Evolutionary conservation across 148 eudicot genomes (phyloP).

Genomic region (Rhododendron williamsianum): DNA sequence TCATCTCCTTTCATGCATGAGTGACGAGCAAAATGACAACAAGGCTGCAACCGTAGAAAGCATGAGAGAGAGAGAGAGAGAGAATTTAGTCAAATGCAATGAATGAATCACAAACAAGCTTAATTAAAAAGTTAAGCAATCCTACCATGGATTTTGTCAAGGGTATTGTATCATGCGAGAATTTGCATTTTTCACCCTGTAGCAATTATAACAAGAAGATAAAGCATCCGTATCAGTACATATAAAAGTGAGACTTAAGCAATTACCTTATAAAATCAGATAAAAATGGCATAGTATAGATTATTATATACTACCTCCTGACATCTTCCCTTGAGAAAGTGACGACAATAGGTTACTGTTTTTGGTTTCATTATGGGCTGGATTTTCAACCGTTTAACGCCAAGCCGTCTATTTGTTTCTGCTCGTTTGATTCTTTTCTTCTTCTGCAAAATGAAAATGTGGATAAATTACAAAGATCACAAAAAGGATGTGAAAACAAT

Average conservation of each 20-base stretch:
- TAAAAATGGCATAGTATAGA: not conserved
- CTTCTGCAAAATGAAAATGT: slow-evolving; percentile 37
- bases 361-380: slow-evolving; percentile 58
- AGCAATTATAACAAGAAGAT: slow-evolving; percentile 16
- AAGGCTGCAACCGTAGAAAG: slow-evolving; percentile 52
- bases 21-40: slow-evolving; percentile 79
- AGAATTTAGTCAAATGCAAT: not conserved
- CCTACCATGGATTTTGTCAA: slow-evolving; percentile 82
- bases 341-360: slow-evolving; percentile 64
- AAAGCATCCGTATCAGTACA: not conserved
- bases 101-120: not conserved
- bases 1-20: slow-evolving; percentile 94
- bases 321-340: slow-evolving; percentile 86
- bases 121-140: not conserved
- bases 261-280: slow-evolving; percentile 7
- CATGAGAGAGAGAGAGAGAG: slow-evolving; percentile 7
- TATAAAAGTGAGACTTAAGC: slow-evolving; percentile 15
- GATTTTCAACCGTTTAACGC: slow-evolving; percentile 69
- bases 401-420: slow-evolving; percentile 69
- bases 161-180: slow-evolving; percentile 85
- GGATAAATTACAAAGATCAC: not conserved
- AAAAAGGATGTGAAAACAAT: not conserved
- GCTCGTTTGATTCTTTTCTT: slow-evolving; percentile 72
- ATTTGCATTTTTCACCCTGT: slow-evolving; percentile 91
- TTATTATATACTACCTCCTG: slow-evolving; percentile 52